phyloP scores from a whole-genome alignment of 768 basidiomycete genomes.

The Gymnopilus junonius region DNA sequence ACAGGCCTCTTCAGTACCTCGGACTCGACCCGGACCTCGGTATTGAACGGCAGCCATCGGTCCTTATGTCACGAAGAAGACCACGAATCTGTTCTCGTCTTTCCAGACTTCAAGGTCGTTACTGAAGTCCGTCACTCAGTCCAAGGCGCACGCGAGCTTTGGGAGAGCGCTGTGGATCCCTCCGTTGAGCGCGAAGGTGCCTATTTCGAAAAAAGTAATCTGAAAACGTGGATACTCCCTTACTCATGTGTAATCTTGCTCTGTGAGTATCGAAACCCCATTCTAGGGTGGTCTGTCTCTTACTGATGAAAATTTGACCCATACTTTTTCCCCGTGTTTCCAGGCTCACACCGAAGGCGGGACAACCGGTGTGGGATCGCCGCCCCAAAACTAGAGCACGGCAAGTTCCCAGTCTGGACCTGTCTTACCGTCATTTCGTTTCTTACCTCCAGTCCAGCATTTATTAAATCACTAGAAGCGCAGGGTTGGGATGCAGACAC shows the following conservation, averaged over 20 bases:
- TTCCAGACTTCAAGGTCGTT: constrained; percentile 92
- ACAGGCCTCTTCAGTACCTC: constrained; percentile 63
- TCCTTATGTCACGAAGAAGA: constrained; percentile 68
- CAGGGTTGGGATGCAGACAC: constrained; percentile 81
- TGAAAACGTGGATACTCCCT: constrained; percentile 81
- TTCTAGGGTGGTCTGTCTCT: constrained; percentile 3
- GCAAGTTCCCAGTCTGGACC: constrained; percentile 45
- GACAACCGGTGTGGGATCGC: constrained; percentile 92
- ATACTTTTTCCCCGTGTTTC: constrained; percentile 17
- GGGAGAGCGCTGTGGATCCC: constrained; percentile 66
- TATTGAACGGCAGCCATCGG: constrained; percentile 84
- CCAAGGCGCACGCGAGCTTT: constrained; percentile 73
- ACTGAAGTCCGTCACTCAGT: constrained; percentile 67
- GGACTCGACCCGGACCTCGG: constrained; percentile 60
- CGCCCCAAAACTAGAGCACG: constrained; percentile 80
- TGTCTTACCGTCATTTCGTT: background rate
- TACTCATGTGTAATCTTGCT: constrained; percentile 90
- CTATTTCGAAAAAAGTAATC: constrained; percentile 43
- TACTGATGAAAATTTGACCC: constrained; percentile 14
- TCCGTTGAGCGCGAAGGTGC: constrained; percentile 52
- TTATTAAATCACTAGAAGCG: constrained; percentile 62
- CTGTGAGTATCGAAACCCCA: constrained; percentile 56
- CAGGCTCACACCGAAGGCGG: constrained; percentile 91
- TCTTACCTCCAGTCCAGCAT: constrained; percentile 45
- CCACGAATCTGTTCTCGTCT: constrained; percentile 80